phyloP scores from a whole-genome alignment of 176 grass and related monocot genomes.

The Sorghum bicolor region Sorghum_bicolor_NCBIv3 NC_012870.2:73510501-73511000 shows the following conservation, averaged over 20 bases:
- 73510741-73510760: not conserved
- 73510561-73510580: conserved; percentile 43
- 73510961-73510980: not conserved
- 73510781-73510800: not conserved
- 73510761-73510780: not conserved
- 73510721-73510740: not conserved
- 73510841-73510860: not conserved
- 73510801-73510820: not conserved
- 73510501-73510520: conserved; percentile 38
- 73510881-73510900: not conserved
- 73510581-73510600: conserved; percentile 38
- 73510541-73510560: conserved; percentile 24
- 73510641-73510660: conserved; percentile 11
- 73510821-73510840: not conserved
- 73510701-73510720: not conserved
- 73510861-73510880: not conserved
- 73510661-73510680: not conserved
- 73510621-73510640: conserved; percentile 46
- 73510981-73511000: conserved; percentile 6
- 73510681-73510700: conserved; percentile 9
- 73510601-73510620: conserved; percentile 42
- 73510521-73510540: conserved; percentile 45
- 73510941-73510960: not conserved
- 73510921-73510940: not conserved
- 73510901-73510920: not conserved